Evolutionary conservation across 306 rosid species (phyloP), one percentile per base, ranked within the genome.

Genomic region (Citrullus amarus): DNA sequence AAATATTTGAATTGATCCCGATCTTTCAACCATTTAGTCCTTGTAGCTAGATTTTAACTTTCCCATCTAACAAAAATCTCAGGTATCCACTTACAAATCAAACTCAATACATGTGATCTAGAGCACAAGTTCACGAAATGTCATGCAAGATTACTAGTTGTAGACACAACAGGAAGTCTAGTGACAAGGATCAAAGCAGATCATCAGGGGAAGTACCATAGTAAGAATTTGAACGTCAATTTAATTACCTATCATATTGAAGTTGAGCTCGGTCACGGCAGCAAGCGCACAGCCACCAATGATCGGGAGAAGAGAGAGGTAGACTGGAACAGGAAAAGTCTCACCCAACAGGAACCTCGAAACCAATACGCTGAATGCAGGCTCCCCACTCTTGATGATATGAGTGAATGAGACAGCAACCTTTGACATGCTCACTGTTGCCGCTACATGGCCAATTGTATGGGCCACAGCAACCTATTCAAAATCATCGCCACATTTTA

Each of bases 231-330:
- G 32, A 59, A 59, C 17, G 36, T 58, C 22, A 60, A 9, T 10
- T 12, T 32, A 22, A 10, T 83, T 93, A 94, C 98, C 98, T 38
- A 22, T 89, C 98, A 94, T 94, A 82, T 94, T 94, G 93, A 94
- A 94, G 85, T 94, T 92, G 80, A 94, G 98, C 88, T 94, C 98
- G 15, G 98, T 94, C 81, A 89, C 88, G 41, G 98, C 98, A 82
- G 98, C 92, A 82, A 94, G 98, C n/a, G 93, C 93, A 55, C 98
- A 94, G 73, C 98, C 98, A 67, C 98, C 98, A 25, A 94, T 92
- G 81, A 94, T 94, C 28, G 98, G 98, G 82, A 94, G 2, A 67
- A 94, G 90, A 44, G 98, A 94, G 78, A 94, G 87, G 80, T 94
- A 94, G 28, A 94, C 98, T 0, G 87, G 83, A 78, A 70, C 56